Base-by-base conservation (phyloP, 148 eudicot species). In the Fallopia convolvulus region DNA sequence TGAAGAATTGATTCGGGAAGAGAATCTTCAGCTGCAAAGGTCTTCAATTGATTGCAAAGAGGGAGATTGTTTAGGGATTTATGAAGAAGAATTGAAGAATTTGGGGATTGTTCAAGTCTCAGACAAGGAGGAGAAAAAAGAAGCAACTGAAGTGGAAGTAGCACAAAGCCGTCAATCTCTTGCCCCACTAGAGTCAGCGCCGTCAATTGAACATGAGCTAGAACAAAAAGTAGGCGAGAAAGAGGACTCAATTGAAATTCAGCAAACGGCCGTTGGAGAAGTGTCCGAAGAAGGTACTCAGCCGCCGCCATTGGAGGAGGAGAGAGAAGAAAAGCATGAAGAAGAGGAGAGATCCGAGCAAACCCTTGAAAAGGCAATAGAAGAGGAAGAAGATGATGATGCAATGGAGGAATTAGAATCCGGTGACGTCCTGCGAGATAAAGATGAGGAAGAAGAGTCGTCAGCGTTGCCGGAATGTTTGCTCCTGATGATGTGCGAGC, bases 401-500 rank as follows among this genome's bases (percentile, higher is more conserved):
- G 15, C 39, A 61, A 26, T 3, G 70, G 70, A 61, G 12, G 68
- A 61, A 20, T 50, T 17, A 4, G 56, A 50, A 50, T 14, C 56
- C n/a, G 65, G 30, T 20, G 65, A 20, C 65, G 30, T 20, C 65
- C 8, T 58, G 65, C 41, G 17, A 39, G 66, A 12, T 78, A 66
- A 52, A 41, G 50, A 36, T 41, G 66, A 17, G 81, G 73, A 60
- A 49, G 72, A 81, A 81, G 78, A 46, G 61, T 70, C 18, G 70
- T 42, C 81, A 39, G 82, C 56, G 30, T 80, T 93, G 82, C 99
- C 99, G 11, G 99, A 94, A 32, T 94, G 99, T 83, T 83, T 94
- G 77, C 81, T 94, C 17, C 75, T 94, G 46, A 94, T 94, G 99
- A 90, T 89, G 93, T 89, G 91, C 36, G 99, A 94, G 84, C 97